Percentiles rank a stretch among this genome's conserved stretches.
Conservation (phyloP, 345 rosid genomes). For the Gossypioides kirkii region DNA sequence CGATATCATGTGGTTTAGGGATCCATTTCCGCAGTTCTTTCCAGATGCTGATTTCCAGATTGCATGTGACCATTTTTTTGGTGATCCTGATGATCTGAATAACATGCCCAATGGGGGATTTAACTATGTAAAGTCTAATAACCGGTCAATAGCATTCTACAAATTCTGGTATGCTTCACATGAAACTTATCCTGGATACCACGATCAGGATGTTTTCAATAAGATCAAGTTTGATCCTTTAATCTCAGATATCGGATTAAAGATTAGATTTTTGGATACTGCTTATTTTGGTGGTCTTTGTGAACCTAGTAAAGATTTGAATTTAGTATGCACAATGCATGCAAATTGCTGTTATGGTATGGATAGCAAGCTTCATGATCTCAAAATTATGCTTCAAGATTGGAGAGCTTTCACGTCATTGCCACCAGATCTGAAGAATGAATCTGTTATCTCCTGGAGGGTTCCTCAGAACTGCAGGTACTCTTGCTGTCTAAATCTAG, state of each 20-base stretch:
- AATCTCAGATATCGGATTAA: conserved; percentile 31
- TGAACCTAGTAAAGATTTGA: conserved; percentile 47
- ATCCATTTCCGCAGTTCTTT: conserved; percentile 64
- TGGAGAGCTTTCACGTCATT: conserved; percentile 48
- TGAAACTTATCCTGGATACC: conserved; percentile 35
- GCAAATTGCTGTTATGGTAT: conserved; percentile 78
- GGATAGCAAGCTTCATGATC: conserved; percentile 53
- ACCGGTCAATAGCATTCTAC: conserved; percentile 53
- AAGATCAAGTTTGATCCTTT: conserved; percentile 43
- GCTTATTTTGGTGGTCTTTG: conserved; percentile 72
- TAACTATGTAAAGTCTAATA: conserved; percentile 52
- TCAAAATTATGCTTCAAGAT: conserved; percentile 49
- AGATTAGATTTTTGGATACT: conserved; percentile 60
- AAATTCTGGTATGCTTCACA: conserved; percentile 64
- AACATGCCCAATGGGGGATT: conserved; percentile 80
- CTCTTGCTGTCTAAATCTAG: neutral
- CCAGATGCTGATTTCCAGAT: conserved; percentile 71
- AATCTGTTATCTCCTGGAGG: conserved; percentile 41
- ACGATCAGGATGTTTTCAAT: conserved; percentile 83
- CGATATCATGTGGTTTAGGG: conserved; percentile 72
- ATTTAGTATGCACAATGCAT: conserved; percentile 71
- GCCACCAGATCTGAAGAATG: conserved; percentile 15
- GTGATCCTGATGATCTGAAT: conserved; percentile 31
- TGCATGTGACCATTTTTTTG: conserved; percentile 60
- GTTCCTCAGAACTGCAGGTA: conserved; percentile 58